A percentile compares a stretch with the other conserved stretches of the same genome.
These are phyloP conservation scores for Geotrichum ghanense DNA, from an alignment of 805 yeast genomes.

Conservation along the genomic window DNA sequence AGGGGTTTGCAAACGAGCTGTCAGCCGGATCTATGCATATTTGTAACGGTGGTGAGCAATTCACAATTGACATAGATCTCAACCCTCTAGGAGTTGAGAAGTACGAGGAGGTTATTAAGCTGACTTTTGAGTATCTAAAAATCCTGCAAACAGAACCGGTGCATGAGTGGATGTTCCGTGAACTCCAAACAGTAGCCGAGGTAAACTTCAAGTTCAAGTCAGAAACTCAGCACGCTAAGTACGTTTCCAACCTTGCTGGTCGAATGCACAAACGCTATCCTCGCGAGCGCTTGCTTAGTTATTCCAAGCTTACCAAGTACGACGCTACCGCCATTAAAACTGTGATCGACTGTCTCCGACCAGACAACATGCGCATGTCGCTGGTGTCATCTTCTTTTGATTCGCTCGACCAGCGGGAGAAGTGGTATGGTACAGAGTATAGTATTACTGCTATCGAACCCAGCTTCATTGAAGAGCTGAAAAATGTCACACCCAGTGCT, in stretches of 20 bases:
- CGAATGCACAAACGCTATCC: conserved; percentile 56
- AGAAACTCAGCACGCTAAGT: conserved; percentile 56
- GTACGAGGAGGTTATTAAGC: conserved; percentile 48
- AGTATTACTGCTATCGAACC: conserved; percentile 34
- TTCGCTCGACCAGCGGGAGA: conserved; percentile 42
- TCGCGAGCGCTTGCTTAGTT: conserved; percentile 47
- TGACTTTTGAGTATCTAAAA: conserved; percentile 62
- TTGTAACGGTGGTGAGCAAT: conserved; percentile 51
- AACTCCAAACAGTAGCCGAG: conserved; percentile 53
- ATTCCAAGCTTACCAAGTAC: conserved; percentile 44
- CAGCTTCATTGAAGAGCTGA: conserved; percentile 23
- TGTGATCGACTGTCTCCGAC: conserved; percentile 38
- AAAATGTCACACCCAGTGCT: conserved; percentile 15
- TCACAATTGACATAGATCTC: conserved; percentile 61
- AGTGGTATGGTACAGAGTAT: conserved; percentile 90
- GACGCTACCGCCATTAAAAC: conserved; percentile 42
- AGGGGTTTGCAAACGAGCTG: conserved; percentile 72
- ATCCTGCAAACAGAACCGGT: conserved; percentile 49
- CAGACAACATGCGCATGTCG: conserved; percentile 49
- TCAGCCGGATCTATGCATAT: conserved; percentile 54
- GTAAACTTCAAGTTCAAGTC: conserved; percentile 72
- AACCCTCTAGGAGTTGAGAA: conserved; percentile 55
- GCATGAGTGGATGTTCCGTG: conserved; percentile 71
- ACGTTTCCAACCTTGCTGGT: conserved; percentile 60
- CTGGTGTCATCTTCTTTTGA: conserved; percentile 43